Base-by-base conservation (phyloP, 371 early-diverging fungal genomes). In the Capillidium rhysosporum region DNA sequence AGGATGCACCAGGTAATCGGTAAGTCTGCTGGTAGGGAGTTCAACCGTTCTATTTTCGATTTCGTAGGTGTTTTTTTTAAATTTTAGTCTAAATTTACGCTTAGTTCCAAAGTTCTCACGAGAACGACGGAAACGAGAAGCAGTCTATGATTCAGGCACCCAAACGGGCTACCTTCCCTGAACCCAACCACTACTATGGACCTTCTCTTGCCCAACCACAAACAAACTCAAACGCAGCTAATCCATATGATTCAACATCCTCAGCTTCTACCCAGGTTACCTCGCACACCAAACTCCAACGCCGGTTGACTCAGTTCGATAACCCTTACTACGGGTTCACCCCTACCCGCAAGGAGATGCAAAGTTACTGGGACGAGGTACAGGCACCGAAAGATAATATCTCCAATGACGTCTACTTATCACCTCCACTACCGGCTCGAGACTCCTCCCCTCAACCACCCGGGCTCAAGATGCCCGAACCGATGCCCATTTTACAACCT, bases 271-370 rank as follows among this genome's bases (percentile, higher is more conserved):
- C 23, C n/a, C 46, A 20, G 9, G 23, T 23, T 1, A 38, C 41
- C 30, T 23, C 24, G 12, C 12, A 20, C 18, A 29, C 28, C 20
- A 34, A 56, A 31, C 52, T 67, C 28, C 55, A 64, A 40, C 55
- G 74, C 56, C 66, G 70, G 18, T 65, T 65, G 38, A 74, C 79
- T 0, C 64, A 71, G 43, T 72, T 77, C 54, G 79, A 79, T 54
- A 73, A 77, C 49, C 77, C 79, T 0, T 73, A 66, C 47, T 65
- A 73, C 59, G 73, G 70, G 14, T 79, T 73, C 54, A 73, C 77
- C 0, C 47, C 57, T 9, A 64, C 67, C 21, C 44, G 52, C 5
- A 63, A 40, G 18, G 49, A 57, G 3, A 23, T 55, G 1, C 58
- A 60, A 25, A 59, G 30, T 16, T 52, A 39, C 16, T 12, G 8